Conservation (phyloP, 495 filamentous ascomycete species). For the Podospora pseudocomata region DNA sequence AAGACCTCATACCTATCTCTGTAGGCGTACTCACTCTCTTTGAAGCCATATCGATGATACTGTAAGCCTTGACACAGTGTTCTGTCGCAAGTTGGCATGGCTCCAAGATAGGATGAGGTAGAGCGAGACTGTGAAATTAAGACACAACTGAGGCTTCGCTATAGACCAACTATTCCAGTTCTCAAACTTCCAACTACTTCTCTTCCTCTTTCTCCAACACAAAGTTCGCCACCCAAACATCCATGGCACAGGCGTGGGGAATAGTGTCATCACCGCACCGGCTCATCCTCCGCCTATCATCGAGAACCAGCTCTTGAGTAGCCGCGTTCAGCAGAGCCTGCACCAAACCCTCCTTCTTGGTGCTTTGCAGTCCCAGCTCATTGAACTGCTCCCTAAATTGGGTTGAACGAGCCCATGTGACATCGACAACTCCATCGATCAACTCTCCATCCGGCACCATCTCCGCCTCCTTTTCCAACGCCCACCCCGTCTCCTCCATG, state of each 20-base stretch:
- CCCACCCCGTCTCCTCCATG: constrained; percentile 26
- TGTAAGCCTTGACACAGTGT: too few relatives aligned
- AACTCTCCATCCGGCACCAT: constrained; percentile 35
- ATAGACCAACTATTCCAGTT: too few relatives aligned
- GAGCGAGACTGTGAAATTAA: too few relatives aligned
- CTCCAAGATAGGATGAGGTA: too few relatives aligned
- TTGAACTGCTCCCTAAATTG: constrained; percentile 27
- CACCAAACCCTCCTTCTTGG: constrained; percentile 36
- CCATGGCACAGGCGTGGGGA: constrained; percentile 40
- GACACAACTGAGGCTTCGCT: too few relatives aligned
- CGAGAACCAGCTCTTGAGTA: constrained; percentile 10
- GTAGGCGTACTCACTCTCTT: too few relatives aligned
- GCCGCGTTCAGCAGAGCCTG: constrained; percentile 36
- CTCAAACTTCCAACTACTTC: too few relatives aligned
- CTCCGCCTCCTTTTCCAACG: constrained; percentile 29
- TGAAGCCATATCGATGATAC: too few relatives aligned
- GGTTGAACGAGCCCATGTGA: constrained; percentile 28
- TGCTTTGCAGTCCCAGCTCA: constrained; percentile 8
- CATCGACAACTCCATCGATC: constrained; percentile 49
- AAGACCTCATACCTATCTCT: too few relatives aligned
- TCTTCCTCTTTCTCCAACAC: background rate
- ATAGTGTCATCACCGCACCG: too few relatives aligned
- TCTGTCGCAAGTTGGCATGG: too few relatives aligned
- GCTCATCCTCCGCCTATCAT: background rate
- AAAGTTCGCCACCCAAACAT: constrained; percentile 46